Evolutionary conservation across 768 basidiomycete genomes (phyloP), one percentile per base, ranked within the genome.

Genomic region (Tricholoma hemisulphureum): DNA sequence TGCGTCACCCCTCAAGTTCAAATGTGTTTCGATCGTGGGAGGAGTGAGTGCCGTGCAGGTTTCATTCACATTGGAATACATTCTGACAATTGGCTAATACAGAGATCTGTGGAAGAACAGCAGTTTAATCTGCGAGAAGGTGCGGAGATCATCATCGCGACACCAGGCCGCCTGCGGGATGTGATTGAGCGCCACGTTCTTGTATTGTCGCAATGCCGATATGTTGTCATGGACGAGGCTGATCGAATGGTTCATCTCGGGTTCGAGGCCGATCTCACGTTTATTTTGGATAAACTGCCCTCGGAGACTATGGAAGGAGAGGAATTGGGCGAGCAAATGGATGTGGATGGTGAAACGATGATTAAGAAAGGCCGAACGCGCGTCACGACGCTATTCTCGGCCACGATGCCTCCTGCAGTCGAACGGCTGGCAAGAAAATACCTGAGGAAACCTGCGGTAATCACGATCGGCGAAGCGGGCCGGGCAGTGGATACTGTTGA

Each of bases 221-320:
- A 99, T 68, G 88, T 99, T 58, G 96, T 99, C 63, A 97, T 99
- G 97, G 97, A 99, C 71, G 97, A 99, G 79, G 97, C 97, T 14
- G 97, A 99, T 72, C 85, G 97, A 52, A 98, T 99, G 97, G 95
- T 99, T 60, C 88, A 95, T 67, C 86, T 98, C 28, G 97, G 97
- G 14, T 99, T 99, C 70, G 97, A 99, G 72, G 84, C 83, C 14
- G 95, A 97, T 70, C 75, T 99, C 46, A 93, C 90, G 23, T 97
- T 93, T 71, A 98, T 99, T 65, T 76, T 99, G 59, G 96, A 98
- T 73, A 84, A 93, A 57, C 81, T 98, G 58, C 97, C 96, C 13
- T 80, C 83, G 3, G 92, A 91, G 57, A 84, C 91, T 49, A 87
- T 97, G 83, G 86, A 90, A 63, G 95, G 95, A 5, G 95, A 94